Evolutionary conservation across 192 early-diverging fungal genomes (phyloP).

Genomic region (Backusella morwellensis): DNA sequence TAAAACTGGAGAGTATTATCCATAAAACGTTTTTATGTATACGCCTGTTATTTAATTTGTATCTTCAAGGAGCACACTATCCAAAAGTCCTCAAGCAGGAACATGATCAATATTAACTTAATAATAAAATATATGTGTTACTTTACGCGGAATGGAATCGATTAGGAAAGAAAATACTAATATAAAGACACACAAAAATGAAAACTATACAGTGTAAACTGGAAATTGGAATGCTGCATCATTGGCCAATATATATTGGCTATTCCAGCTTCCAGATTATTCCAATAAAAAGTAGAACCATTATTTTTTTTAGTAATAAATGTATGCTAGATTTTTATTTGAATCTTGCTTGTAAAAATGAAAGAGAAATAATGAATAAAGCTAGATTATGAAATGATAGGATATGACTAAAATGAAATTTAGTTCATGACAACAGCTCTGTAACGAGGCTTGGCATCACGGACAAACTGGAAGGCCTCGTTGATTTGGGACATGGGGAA

Average conservation of each 20-base stretch:
- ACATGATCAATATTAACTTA: no score
- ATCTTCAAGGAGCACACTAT: no score
- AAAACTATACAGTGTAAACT: no score
- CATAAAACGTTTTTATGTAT: no score
- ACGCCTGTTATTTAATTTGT: no score
- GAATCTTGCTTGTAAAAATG: background rate
- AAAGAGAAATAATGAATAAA: background rate
- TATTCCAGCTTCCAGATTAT: no score
- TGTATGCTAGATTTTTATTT: background rate
- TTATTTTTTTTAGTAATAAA: background rate
- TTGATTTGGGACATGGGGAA: conserved; percentile 63
- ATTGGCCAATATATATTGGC: no score
- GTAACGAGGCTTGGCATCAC: conserved; percentile 63
- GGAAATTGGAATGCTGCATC: no score
- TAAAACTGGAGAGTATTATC: no score
- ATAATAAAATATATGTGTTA: background rate
- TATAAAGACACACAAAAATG: no score
- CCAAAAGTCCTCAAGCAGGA: no score
- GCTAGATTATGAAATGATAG: background rate
- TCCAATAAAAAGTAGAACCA: no score
- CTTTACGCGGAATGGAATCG: background rate
- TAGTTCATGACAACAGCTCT: conserved; percentile 71
- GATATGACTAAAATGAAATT: background rate
- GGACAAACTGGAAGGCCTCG: conserved; percentile 59
- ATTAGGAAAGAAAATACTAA: background rate